Evolutionary conservation across 495 filamentous ascomycete genomes (phyloP), one percentile per base, ranked within the genome.

Genomic region (Daldinia concentrica): DNA sequence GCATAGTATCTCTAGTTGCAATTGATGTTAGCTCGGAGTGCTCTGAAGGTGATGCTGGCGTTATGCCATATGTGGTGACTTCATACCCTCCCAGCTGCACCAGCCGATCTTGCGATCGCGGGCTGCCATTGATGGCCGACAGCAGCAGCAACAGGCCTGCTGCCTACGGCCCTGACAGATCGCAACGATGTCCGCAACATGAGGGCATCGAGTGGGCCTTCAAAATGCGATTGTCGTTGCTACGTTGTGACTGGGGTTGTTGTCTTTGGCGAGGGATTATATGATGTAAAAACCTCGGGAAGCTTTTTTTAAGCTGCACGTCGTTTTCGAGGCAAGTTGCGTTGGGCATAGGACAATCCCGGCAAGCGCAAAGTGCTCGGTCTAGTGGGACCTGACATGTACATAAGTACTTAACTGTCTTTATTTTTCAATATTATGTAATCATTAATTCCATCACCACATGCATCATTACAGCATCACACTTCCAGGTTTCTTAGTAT

Each of bases 181-280:
- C 82, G 85, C 81, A 90, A 75, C 79, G 89, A 89, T 78, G 84
- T 84, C 75, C 88, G 89, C 85, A 91, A 85, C 89, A 91, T 91
- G 82, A 82, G 83, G 84, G 78, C 84, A 84, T 87, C 80, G 83
- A 80, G 74, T 69, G 77, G 39, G 80, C 79, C 80, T 74, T 77
- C 74, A 74, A 66, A 77, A 78, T 76, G 78, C 80, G 73, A 78
- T 75, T 78, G 72, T 52, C 66, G 74, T 72, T 71, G 56, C 69
- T 62, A 57, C 6, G 60, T 65, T 50, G 50, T 50, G 58, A 71
- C 68, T 43, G 50, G 70, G 60, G 74, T 72, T 19, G 59, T 73
- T 51, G 76, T 79, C 37, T 78, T 63, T 37, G 52, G 58, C 62
- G 66, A 41, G 67, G 50, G 62, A 64, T 55, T 62, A 72, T 77